Conservation (phyloP, 257 asterid species). For the Penstemon newberryi region DNA sequence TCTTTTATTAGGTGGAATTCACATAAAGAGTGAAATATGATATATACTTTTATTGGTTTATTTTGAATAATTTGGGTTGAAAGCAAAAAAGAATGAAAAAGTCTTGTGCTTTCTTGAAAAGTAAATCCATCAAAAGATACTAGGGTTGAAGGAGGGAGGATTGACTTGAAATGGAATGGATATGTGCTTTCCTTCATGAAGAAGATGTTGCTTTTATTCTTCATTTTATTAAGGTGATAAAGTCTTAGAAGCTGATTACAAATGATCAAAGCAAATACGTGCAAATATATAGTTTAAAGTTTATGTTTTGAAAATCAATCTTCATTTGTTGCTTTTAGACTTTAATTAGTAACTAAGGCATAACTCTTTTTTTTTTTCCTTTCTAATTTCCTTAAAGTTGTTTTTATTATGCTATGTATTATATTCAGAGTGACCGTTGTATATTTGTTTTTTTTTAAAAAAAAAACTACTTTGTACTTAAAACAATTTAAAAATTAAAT, state of each 20-base stretch:
- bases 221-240: background rate
- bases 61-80: background rate
- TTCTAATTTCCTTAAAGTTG: no score
- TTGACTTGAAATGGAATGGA: slow-evolving; percentile 24
- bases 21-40: slow-evolving; percentile 6
- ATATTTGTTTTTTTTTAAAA: no score
- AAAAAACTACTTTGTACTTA: no score
- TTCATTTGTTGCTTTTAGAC: no score
- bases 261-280: background rate
- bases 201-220: slow-evolving; percentile 25
- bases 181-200: slow-evolving; percentile 27
- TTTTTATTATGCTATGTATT: no score
- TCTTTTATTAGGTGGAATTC: slow-evolving; percentile 12
- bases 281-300: background rate
- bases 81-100: slow-evolving; percentile 19
- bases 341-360: no score
- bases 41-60: background rate
- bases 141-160: background rate
- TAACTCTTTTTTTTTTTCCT: no score
- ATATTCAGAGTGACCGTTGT: no score
- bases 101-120: slow-evolving; percentile 18
- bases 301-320: no score
- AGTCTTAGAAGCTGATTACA: background rate
- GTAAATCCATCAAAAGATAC: slow-evolving; percentile 8
- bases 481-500: no score